Evolutionary conservation across 2,329 filamentous ascomycete genomes (phyloP).

Genomic region (Fusarium udum): DNA sequence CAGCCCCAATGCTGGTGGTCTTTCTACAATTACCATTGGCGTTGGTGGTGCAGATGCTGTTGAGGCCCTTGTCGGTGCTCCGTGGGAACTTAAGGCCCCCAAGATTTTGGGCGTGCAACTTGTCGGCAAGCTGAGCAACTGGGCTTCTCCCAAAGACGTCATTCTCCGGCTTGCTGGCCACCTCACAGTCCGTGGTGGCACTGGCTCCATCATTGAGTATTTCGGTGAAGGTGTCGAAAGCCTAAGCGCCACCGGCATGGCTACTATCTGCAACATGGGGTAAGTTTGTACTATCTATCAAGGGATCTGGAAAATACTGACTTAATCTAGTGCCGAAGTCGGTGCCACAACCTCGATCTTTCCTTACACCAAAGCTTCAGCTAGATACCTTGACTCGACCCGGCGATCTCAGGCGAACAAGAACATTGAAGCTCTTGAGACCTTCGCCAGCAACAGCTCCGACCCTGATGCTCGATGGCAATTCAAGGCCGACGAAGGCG

Average conservation of each 20-base stretch:
- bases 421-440: constrained; percentile 69
- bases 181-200: constrained; percentile 92
- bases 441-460: constrained; percentile 57
- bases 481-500: constrained; percentile 80
- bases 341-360: constrained; percentile 96
- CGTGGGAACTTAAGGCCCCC: constrained; percentile 97
- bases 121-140: constrained; percentile 84
- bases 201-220: constrained; percentile 94
- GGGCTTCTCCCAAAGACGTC: constrained; percentile 95
- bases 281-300: not conserved
- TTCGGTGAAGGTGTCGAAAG: constrained; percentile 89
- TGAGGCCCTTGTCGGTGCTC: constrained; percentile 93
- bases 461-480: constrained; percentile 64
- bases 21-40: constrained; percentile 94
- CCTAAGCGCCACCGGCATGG: constrained; percentile 91
- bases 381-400: constrained; percentile 87
- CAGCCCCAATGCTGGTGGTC: constrained; percentile 94
- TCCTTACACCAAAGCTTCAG: constrained; percentile 86
- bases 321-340: constrained; percentile 68
- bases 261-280: constrained; percentile 88
- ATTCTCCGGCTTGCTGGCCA: constrained; percentile 90
- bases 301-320: not conserved
- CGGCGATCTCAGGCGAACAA: constrained; percentile 71
- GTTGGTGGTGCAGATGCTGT: constrained; percentile 98
- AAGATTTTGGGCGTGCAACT: constrained; percentile 88